Evolutionary conservation across 202 grass and related monocot genomes (phyloP).

Genomic region (Panicum virgatum): DNA sequence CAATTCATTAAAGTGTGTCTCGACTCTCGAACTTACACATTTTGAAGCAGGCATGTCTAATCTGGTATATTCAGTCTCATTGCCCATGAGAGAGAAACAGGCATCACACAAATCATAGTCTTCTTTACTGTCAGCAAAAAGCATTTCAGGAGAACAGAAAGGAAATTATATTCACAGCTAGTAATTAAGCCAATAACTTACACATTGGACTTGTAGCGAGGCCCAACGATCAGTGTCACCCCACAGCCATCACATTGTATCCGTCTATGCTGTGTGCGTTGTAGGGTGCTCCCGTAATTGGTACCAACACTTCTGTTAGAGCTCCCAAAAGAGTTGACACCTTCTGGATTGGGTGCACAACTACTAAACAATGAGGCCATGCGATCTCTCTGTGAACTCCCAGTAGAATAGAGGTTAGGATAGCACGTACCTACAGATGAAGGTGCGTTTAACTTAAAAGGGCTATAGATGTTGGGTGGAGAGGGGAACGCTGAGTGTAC

Average conservation of each 20-base stretch:
- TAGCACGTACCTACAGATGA: not conserved
- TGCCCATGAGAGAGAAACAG: conserved; percentile 66
- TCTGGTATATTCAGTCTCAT: conserved; percentile 68
- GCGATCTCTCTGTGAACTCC: conserved; percentile 27
- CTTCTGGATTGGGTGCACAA: conserved; percentile 33
- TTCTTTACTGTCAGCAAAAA: conserved; percentile 65
- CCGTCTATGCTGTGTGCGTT: conserved; percentile 46
- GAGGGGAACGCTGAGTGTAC: not conserved
- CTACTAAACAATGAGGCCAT: not conserved
- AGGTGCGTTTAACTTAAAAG: not conserved
- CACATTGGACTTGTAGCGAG: conserved; percentile 81
- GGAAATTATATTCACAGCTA: not conserved
- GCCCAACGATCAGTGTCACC: conserved; percentile 62
- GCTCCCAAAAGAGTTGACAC: not conserved
- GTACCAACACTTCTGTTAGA: conserved; percentile 35
- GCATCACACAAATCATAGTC: conserved; percentile 76
- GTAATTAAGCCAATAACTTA: conserved; percentile 44
- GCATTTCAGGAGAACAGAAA: conserved; percentile 5
- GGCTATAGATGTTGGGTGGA: not conserved
- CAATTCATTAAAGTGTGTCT: conserved; percentile 3
- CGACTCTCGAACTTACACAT: conserved; percentile 12
- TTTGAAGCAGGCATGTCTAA: conserved; percentile 49
- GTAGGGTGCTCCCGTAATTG: conserved; percentile 25
- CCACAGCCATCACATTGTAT: conserved; percentile 81
- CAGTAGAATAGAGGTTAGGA: conserved; percentile 5